Base-by-base conservation (phyloP, 371 early-diverging fungal species). In the Mortierella sp. region DNA sequence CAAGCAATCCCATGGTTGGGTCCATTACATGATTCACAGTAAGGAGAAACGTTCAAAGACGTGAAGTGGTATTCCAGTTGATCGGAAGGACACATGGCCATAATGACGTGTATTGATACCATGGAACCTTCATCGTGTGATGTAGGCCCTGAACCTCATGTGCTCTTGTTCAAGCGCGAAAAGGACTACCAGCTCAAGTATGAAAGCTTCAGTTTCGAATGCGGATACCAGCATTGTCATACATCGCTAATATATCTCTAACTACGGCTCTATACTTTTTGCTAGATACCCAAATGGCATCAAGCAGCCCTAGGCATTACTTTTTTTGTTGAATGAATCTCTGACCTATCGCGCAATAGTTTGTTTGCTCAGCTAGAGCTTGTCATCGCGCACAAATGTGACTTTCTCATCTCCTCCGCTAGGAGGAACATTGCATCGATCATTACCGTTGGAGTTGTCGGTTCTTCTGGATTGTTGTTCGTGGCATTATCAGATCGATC, bases 1-100 rank as follows among this genome's bases (percentile, higher is more conserved):
- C 21, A 82, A 76, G 55, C 95, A 95, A 72, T 92, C 93, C 26
- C 73, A 80, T 18, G 96, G 96, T 2, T 96, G 96, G 96, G 84
- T 84, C 47, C 94, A 94, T 64, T 94, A 91, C 68, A 89, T 95
- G 94, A 81, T 93, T 21, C 91, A 94, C 61, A 81, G 88, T 90
- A 83, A 55, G 50, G n/a, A 28, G 21, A 10, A 39, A 39, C 16
- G 45, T 9, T 5, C 45, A 5, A 18, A 9, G 45, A 43, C 14
- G 14, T 5, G 9, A 16, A 16, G 3, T 5, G 45, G 9, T 14
- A 14, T 5, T 16, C 19, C 5, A 43, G 5, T 43, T 5, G 45
- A 5, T 43, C 45, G 19, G 45, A 16, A 43, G 16, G 4, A 14
- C 3, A 5, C 45, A 18, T 3, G 4, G 45, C n/a, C n/a, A n/a